phyloP scores from a whole-genome alignment of 352 stramenopile species.

The Albugo laibachii region DNA sequence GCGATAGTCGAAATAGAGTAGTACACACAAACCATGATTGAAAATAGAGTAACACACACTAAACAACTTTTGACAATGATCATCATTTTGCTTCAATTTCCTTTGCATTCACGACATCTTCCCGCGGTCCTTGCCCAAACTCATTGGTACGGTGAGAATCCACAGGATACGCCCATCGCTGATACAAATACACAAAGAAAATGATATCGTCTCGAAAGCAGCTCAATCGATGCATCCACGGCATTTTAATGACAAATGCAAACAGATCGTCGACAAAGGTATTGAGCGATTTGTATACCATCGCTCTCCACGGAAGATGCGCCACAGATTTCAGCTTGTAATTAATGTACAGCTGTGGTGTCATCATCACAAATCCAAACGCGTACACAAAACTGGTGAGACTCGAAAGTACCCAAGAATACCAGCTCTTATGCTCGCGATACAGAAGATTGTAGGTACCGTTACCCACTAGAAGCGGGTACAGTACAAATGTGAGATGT shows the following conservation, averaged over 20 bases:
- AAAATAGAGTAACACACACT: no score
- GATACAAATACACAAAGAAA: slow-evolving; percentile 99
- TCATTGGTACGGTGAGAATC: slow-evolving; percentile 85
- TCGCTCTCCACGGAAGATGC: slow-evolving; percentile 91
- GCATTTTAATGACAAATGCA: slow-evolving; percentile 96
- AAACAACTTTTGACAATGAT: no score
- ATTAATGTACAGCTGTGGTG: slow-evolving; percentile 95
- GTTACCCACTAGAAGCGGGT: slow-evolving; percentile 84
- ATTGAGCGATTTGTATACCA: slow-evolving; percentile 97
- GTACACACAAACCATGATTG: no score
- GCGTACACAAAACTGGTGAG: slow-evolving; percentile 96
- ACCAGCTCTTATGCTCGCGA: slow-evolving; percentile 91
- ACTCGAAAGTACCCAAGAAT: slow-evolving; percentile 92
- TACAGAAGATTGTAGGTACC: slow-evolving; percentile 88
- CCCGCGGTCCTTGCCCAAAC: slow-evolving; percentile 75
- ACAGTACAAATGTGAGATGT: slow-evolving; percentile 70
- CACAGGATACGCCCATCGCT: slow-evolving; percentile 93
- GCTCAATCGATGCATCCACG: slow-evolving; percentile 93
- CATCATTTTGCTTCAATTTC: no score
- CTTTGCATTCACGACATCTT: slow-evolving; percentile 7
- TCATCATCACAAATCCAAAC: slow-evolving; percentile 99
- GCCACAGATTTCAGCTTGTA: slow-evolving; percentile 96
- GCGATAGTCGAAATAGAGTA: slow-evolving; percentile 3
- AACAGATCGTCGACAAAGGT: slow-evolving; percentile 98
- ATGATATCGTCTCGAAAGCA: slow-evolving; percentile 99